phyloP scores from a whole-genome alignment of 345 rosid genomes.

The Geranium rotundifolium region DNA sequence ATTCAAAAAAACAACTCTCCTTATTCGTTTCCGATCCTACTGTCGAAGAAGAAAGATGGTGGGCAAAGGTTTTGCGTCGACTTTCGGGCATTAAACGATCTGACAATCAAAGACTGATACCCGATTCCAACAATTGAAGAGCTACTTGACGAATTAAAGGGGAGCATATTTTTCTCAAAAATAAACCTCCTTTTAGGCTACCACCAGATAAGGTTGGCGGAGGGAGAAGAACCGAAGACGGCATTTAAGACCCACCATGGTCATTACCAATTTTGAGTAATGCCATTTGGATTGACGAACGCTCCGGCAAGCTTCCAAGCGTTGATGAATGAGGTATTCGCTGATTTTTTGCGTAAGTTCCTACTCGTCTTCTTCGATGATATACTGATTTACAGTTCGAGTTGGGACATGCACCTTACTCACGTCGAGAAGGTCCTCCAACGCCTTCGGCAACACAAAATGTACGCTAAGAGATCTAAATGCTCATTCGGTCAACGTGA shows the following conservation, averaged over 20 bases:
- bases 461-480: too few relatives aligned
- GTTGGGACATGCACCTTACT: not conserved
- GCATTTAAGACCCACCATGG: not conserved
- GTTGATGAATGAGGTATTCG: not conserved
- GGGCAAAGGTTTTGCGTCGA: not conserved
- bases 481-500: too few relatives aligned
- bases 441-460: too few relatives aligned
- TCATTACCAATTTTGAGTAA: not conserved
- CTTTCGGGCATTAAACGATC: not conserved
- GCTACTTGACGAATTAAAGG: not conserved
- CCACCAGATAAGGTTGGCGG: not conserved
- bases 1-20: too few relatives aligned
- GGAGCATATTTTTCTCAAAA: not conserved
- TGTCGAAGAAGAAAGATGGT: not conserved
- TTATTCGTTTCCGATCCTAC: too few relatives aligned
- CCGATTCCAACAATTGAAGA: not conserved
- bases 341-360: not conserved
- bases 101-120: not conserved
- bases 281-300: not conserved
- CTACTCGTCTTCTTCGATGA: not conserved
- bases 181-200: not conserved
- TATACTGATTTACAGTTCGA: not conserved
- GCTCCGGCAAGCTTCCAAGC: not conserved
- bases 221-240: not conserved
- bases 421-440: too few relatives aligned